Base-by-base conservation (phyloP, 1,139 yeast genomes). In the Yamadazyma atmosphaerica region DNA sequence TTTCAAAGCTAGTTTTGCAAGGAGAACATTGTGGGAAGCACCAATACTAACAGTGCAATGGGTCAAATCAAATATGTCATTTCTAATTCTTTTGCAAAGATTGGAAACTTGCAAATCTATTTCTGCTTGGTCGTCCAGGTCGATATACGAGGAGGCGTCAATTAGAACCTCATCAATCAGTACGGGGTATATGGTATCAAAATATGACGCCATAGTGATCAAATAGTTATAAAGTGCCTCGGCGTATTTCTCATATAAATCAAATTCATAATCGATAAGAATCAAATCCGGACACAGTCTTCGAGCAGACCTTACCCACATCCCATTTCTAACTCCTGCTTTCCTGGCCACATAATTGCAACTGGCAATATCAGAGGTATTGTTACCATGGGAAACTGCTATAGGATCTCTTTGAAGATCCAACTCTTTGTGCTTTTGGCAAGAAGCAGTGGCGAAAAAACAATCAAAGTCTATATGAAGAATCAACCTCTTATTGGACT, bases 381-480 rank as follows among this genome's bases (percentile, higher is more conserved):
- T 66, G 0, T 77, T 77, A 10, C 97, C 96, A 58, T 88, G 90
- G 4, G 95, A 81, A 0, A 92, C 97, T 33, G 94, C 89, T 3
- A 89, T 74, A 0, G 97, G 95, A 19, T 72, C 78, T 5, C 47
- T 65, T 11, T 73, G 54, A 11, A 83, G 71, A 50, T 83, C 81
- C 15, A 81, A 51, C 6, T 80, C 68, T 0, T 85, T 83, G 32
- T 71, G 66, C 5, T 62, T 67, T 37, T 81, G 63, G 11, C 87
- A 77, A 0, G 97, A 86, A 0, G 86, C 96, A 0, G 95, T 74
- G 1, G 90, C 97, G 61, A 92, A 92, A 54, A 92, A 92, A 48
- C 96, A 88, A 58, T 92, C 98, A 59, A 88, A 92, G 58, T 92
- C 98, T 25, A 90, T 73, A 59, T 92, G 98, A 44, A 89, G 59